Evolutionary conservation across 768 basidiomycete species (phyloP), one percentile per base, ranked within the genome.

Genomic region (Tylopilus rubrobrunneus): DNA sequence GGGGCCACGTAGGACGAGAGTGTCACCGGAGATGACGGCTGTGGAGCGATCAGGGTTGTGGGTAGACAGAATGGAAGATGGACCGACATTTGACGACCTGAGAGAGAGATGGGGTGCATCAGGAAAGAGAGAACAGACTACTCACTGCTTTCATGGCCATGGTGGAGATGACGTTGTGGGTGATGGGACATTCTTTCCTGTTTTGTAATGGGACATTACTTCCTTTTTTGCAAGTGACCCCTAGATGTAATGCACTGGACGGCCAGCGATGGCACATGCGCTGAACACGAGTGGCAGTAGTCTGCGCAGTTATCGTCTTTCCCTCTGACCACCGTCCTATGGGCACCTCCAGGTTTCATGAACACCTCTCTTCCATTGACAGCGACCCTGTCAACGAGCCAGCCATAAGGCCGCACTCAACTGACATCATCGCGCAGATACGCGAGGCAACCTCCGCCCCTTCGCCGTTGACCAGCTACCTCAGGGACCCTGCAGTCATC

Each of bases 1-100:
- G 56, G 82, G 80, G 59, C 81, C 86, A 71, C 93, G 85, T 50
- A 97, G 75, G 53, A 96, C 79, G 53, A 95, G 82, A 40, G 92
- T 88, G 70, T 96, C 94, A 36, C 92, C 93, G 42, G 93, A 96
- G 57, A 91, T 81, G 62, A 90, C 92, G 65, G 90, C 93, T 93
- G 68, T 50, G 12, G 43, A 67, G 33, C 56, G 5, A 57, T 63
- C 56, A 67, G 64, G 51, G 48, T 52, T 56, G 37, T 12, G 44
- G 12, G 9, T 6, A 8, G 37, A 19, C 5, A 1, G 37, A 19
- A n/a, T n/a, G 37, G 7, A 4, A 19, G 12, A 9, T 45, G 52
- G 34, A 73, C 70, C 51, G 66, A 84, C 82, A 83, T 77, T 85
- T 85, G 58, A 84, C 81, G 60, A 83, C 74, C 83, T 85, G 53